Percentiles rank a stretch among this genome's conserved stretches.
Conservation (phyloP, 139 green algal species). For the Tetraselmis chui region DNA sequence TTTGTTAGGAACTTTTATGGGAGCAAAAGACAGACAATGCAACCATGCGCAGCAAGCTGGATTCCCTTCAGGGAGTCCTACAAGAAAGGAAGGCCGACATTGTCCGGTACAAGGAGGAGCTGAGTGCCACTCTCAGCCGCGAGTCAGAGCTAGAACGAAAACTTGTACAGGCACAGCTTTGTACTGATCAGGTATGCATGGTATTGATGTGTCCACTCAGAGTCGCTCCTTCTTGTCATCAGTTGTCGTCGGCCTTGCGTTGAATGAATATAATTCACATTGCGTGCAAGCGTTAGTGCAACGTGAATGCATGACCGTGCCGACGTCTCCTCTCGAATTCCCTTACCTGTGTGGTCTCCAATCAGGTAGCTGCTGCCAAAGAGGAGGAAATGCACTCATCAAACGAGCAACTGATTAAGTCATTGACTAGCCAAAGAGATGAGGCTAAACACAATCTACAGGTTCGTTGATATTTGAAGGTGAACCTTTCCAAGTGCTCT, state of each 20-base stretch:
- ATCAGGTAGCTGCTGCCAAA: neutral
- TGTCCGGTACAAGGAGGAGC: neutral
- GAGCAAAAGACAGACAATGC: neutral
- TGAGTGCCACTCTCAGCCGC: neutral
- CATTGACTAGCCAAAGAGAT: neutral
- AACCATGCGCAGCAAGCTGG: neutral
- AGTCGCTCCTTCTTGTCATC: no score
- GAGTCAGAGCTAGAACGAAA: neutral
- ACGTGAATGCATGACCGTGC: no score
- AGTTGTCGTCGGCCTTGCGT: no score
- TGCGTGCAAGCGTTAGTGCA: no score
- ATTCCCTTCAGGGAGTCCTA: neutral
- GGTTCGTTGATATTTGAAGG: no score
- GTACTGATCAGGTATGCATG: neutral
- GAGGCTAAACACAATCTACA: neutral
- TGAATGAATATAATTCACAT: no score
- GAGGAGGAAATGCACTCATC: neutral
- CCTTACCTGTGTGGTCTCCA: no score
- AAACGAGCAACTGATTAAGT: neutral
- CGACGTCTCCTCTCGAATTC: no score
- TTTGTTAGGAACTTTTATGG: neutral
- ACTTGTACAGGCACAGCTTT: neutral
- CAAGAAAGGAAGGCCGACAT: neutral
- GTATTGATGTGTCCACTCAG: no score
- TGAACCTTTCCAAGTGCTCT: no score